Conservation (phyloP, 768 basidiomycete genomes). For the Daedaleopsis nitida region DNA sequence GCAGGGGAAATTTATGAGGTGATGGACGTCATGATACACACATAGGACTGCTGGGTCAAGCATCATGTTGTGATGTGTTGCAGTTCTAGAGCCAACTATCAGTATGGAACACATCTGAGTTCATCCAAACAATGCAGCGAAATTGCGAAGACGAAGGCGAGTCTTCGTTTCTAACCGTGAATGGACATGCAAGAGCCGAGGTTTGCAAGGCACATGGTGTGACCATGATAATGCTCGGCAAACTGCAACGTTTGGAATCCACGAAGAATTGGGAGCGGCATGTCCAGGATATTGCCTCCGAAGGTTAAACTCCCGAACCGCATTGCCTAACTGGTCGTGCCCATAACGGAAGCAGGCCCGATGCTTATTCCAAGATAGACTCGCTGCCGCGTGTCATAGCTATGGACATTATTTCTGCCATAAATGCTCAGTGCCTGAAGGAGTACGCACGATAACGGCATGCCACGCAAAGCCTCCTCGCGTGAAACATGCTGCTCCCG, state of each 20-base stretch:
- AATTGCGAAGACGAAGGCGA: neutral
- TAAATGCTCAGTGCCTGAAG: neutral
- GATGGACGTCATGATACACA: slow-evolving; percentile 39
- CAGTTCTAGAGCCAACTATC: slow-evolving; percentile 52
- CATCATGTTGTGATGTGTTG: slow-evolving; percentile 96
- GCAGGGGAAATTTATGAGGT: neutral
- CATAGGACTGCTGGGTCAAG: slow-evolving; percentile 83
- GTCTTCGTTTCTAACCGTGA: neutral
- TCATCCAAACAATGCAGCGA: neutral
- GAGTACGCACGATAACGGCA: neutral
- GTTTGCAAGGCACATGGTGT: too few species aligned
- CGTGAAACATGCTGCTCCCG: neutral
- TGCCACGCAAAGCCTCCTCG: neutral
- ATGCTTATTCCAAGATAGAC: neutral
- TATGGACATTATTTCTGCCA: neutral
- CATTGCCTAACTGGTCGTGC: neutral
- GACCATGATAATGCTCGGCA: too few species aligned
- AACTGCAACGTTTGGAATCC: too few species aligned
- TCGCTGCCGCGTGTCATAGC: neutral
- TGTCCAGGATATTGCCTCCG: neutral
- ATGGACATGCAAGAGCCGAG: too few species aligned
- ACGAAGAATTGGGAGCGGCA: neutral
- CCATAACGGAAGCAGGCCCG: neutral
- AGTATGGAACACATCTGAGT: neutral
- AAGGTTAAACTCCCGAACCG: neutral